A percentile compares a stretch with the other conserved stretches of the same genome.
These are phyloP conservation scores for Paraconiothyrium sp. DNA, from an alignment of 2,329 filamentous ascomycete species.

Conservation along the genomic window DNA sequence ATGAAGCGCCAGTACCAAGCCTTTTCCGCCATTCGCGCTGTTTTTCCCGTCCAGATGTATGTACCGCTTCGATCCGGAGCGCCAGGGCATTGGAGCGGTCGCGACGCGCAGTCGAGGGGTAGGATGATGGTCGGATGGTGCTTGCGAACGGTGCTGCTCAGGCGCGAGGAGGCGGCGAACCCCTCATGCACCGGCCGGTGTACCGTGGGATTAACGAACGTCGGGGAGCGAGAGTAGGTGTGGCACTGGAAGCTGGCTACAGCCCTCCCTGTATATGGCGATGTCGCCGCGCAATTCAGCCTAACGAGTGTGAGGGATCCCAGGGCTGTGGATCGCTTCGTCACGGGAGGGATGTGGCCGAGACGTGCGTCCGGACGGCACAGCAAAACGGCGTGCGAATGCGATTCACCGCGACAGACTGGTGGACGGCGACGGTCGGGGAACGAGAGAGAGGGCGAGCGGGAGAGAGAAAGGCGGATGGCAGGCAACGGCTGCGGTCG, in stretches of 20 bases:
- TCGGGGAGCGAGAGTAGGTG: slow-evolving; percentile 4
- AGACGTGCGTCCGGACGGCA: slow-evolving; percentile 9
- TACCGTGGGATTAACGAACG: slow-evolving; percentile 2
- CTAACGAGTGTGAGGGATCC: slow-evolving; percentile 5
- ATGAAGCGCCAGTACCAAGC: slow-evolving; percentile 61
- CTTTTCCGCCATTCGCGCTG: slow-evolving; percentile 30
- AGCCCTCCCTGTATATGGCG: slow-evolving; percentile 3
- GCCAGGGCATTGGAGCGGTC: slow-evolving; percentile 39
- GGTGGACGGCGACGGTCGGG: background rate
- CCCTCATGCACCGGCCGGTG: slow-evolving; percentile 12
- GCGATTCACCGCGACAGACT: background rate
- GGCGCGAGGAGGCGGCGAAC: slow-evolving; percentile 7
- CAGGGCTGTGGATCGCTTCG: slow-evolving; percentile 16
- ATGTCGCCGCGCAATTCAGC: slow-evolving; percentile 5
- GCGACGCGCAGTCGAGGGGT: slow-evolving; percentile 10
- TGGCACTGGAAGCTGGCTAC: background rate
- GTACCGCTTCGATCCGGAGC: slow-evolving; percentile 41
- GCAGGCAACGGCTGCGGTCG: slow-evolving; percentile 7
- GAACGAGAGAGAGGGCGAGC: slow-evolving; percentile 2
- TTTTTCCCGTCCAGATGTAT: slow-evolving; percentile 39
- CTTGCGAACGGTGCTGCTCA: slow-evolving; percentile 7
- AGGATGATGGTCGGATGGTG: background rate
- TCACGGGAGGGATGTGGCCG: slow-evolving; percentile 9
- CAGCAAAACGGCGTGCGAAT: slow-evolving; percentile 1
- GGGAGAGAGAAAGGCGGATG: slow-evolving; percentile 2